Evolutionary conservation across 225 moss, liverwort and hornwort species (phyloP).

Genomic region (Lunularia cruciata): DNA sequence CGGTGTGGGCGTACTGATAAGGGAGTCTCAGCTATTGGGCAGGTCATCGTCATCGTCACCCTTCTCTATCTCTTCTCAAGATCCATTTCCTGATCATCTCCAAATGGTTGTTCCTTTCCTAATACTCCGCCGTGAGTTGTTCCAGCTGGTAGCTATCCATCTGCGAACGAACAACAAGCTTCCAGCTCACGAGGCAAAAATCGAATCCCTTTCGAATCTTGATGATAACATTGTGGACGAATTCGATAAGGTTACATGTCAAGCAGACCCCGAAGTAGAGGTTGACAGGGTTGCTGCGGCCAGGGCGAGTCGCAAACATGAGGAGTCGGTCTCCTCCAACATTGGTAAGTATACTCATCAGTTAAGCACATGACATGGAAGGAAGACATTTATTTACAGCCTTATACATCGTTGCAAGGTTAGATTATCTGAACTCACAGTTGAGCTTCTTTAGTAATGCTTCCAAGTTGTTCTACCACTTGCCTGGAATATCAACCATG

Average conservation of each 20-base stretch:
- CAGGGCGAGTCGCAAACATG: slow-evolving; percentile 69
- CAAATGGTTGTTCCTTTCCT: not conserved
- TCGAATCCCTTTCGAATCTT: not conserved
- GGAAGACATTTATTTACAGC: not conserved
- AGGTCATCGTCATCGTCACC: too few relatives aligned
- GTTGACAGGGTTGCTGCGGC: slow-evolving; percentile 69
- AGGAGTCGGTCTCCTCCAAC: slow-evolving; percentile 54
- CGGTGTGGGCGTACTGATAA: slow-evolving; percentile 97
- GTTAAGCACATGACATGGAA: not conserved
- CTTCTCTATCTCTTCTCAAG: not conserved
- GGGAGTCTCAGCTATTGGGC: slow-evolving; percentile 91
- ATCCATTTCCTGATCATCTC: not conserved
- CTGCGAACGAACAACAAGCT: slow-evolving; percentile 63
- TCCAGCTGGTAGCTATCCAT: slow-evolving; percentile 75
- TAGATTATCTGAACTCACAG: too few relatives aligned
- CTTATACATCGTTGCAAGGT: too few relatives aligned
- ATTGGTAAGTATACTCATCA: slow-evolving; percentile 40
- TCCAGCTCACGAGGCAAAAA: slow-evolving; percentile 20
- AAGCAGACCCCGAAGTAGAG: slow-evolving; percentile 14
- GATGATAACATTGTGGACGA: slow-evolving; percentile 4
- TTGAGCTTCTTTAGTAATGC: too few relatives aligned
- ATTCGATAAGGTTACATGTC: not conserved
- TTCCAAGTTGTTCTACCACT: too few relatives aligned
- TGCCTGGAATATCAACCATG: too few relatives aligned
- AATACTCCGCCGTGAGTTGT: too few relatives aligned